These are phyloP conservation scores for Phytophthora chlamydospora DNA, from an alignment of 352 stramenopile species.

Conservation along the genomic window DNA sequence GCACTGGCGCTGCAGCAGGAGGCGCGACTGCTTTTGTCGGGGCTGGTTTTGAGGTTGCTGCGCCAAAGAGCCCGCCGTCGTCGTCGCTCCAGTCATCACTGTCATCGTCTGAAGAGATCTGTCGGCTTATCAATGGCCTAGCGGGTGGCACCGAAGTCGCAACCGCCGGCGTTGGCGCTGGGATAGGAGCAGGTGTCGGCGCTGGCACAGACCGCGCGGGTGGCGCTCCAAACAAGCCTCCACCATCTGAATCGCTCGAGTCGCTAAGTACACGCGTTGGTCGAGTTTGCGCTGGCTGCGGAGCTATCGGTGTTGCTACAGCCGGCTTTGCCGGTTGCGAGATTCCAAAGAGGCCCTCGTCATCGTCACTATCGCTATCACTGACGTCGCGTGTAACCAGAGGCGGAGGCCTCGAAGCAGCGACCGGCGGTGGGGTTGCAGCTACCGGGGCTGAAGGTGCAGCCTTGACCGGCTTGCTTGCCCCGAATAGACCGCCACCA, in stretches of 20 bases:
- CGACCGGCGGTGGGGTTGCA: constrained; percentile 3
- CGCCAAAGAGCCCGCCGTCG: constrained; percentile 58
- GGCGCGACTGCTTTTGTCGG: constrained; percentile 15
- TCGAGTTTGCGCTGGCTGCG: constrained; percentile 24
- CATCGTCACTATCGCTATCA: constrained; percentile 47
- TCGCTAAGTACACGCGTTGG: constrained; percentile 49
- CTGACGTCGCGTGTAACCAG: constrained; percentile 28
- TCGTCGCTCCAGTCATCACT: constrained; percentile 76
- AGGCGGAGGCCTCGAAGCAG: constrained; percentile 27
- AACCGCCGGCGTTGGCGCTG: constrained; percentile 14
- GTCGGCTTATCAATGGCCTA: constrained; percentile 46
- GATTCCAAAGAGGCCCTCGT: constrained; percentile 50
- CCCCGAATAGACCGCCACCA: constrained; percentile 43
- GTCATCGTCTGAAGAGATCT: constrained; percentile 55
- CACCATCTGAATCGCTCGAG: constrained; percentile 68
- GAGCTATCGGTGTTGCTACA: constrained; percentile 11
- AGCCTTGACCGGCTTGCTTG: constrained; percentile 18
- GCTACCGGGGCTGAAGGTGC: constrained; percentile 1
- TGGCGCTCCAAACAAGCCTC: constrained; percentile 61
- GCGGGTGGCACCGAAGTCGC: constrained; percentile 33
- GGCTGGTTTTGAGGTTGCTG: constrained; percentile 36
- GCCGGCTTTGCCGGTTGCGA: constrained; percentile 31
- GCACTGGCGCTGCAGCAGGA: constrained; percentile 12
- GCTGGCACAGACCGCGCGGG: constrained; percentile 21
- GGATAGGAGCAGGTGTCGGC: constrained; percentile 10